These are phyloP conservation scores for Globisporangium paddicum DNA, from an alignment of 352 stramenopile genomes.

Conservation along the genomic window DNA sequence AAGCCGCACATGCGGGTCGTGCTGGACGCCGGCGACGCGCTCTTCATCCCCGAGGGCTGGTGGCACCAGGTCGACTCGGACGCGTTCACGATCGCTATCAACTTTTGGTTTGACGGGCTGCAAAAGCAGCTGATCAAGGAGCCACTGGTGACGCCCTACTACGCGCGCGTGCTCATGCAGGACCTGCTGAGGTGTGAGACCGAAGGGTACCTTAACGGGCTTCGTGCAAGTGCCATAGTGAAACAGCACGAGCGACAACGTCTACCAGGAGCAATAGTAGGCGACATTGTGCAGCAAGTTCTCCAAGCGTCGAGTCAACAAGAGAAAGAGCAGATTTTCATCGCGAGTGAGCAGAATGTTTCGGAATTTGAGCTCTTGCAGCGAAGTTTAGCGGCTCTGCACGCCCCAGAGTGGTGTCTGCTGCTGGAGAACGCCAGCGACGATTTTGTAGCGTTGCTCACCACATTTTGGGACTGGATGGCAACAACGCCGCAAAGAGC, in stretches of 20 bases:
- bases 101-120: conserved; percentile 79
- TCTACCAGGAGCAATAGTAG: conserved; percentile 7
- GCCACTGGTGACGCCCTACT: conserved; percentile 50
- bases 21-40: conserved; percentile 43
- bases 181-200: conserved; percentile 49
- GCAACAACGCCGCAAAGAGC: conserved; percentile 6
- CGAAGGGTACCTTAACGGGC: conserved; percentile 19
- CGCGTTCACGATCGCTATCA: conserved; percentile 69
- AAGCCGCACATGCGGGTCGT: conserved; percentile 28
- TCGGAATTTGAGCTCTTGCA: conserved; percentile 5
- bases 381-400: conserved; percentile 13
- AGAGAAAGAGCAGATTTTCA: conserved; percentile 25
- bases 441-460: conserved; percentile 34
- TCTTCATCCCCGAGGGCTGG: conserved; percentile 83
- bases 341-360: conserved; percentile 14
- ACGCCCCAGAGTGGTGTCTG: conserved; percentile 20
- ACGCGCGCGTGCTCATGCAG: conserved; percentile 55
- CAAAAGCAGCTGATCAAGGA: conserved; percentile 43
- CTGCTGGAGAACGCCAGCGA: conserved; percentile 35
- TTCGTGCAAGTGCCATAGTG: conserved; percentile 1
- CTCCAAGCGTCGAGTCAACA: conserved; percentile 15
- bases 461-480: conserved; percentile 35
- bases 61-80: conserved; percentile 84
- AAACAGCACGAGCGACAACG: not conserved
- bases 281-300: conserved; percentile 5